Conservation (phyloP, 192 early-diverging fungal species). For the Mortierella claussenii region DNA sequence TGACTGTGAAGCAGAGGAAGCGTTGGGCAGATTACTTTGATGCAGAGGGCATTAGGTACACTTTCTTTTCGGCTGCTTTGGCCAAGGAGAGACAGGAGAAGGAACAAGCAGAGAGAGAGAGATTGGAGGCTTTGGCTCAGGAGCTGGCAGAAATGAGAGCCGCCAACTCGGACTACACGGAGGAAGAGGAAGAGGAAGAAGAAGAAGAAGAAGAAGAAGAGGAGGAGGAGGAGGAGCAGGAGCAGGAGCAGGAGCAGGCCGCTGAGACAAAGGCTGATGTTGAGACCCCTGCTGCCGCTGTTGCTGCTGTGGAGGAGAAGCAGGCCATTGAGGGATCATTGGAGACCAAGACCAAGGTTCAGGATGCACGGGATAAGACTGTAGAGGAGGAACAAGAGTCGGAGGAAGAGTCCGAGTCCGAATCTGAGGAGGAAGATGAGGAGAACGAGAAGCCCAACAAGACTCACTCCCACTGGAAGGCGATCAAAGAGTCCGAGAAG, state of each 20-base stretch:
- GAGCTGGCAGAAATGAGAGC: conserved; percentile 50
- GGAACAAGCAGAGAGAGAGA: conserved; percentile 70
- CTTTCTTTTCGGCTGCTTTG: conserved; percentile 94
- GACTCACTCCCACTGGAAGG: conserved; percentile 44
- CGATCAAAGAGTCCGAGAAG: conserved; percentile 56
- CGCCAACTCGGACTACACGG: conserved; percentile 47
- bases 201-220: conserved; percentile 55
- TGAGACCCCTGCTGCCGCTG: conserved; percentile 2
- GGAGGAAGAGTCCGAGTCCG: conserved; percentile 33
- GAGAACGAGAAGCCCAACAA: conserved; percentile 48
- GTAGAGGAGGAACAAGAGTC: conserved; percentile 25
- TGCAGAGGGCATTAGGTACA: conserved; percentile 79
- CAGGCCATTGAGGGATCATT: too few species aligned
- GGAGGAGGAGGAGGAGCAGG: conserved; percentile 46
- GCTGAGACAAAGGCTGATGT: conserved; percentile 14
- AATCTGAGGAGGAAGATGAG: conserved; percentile 36
- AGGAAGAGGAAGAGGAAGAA: conserved; percentile 55
- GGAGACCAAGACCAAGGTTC: not conserved
- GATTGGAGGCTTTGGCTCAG: conserved; percentile 48
- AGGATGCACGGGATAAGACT: conserved; percentile 5
- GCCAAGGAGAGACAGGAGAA: conserved; percentile 83
- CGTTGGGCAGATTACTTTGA: conserved; percentile 94
- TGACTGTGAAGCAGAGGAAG: conserved; percentile 87
- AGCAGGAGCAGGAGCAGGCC: conserved; percentile 44
- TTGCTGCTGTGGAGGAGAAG: not conserved